These are phyloP conservation scores for Fraxinus velutina DNA, from an alignment of 305 asterid species.

Conservation along the genomic window DNA sequence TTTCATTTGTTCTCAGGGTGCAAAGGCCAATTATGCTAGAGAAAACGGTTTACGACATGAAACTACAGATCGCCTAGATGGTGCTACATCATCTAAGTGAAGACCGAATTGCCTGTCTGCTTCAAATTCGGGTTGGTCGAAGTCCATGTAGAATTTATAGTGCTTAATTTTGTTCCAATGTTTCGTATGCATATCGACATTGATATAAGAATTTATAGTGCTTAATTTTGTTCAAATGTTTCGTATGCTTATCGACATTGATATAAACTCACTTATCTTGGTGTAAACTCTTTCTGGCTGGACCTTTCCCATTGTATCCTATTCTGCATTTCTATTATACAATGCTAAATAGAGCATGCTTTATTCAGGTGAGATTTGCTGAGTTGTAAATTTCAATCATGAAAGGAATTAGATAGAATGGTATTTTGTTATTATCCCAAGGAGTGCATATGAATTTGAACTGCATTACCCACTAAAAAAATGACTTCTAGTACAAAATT, in stretches of 20 bases:
- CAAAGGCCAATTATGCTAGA: slow-evolving; percentile 36
- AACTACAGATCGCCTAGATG: slow-evolving; percentile 18
- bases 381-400: not conserved
- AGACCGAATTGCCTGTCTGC: not conserved
- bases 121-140: not conserved
- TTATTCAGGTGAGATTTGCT: not conserved
- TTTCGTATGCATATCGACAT: not conserved
- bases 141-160: not conserved
- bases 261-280: not conserved
- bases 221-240: not conserved
- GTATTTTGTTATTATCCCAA: not conserved
- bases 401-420: not conserved
- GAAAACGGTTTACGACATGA: slow-evolving; percentile 43
- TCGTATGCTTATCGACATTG: not conserved
- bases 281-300: not conserved
- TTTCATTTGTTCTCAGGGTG: slow-evolving; percentile 45
- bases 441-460: not conserved
- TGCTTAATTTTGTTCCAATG: not conserved
- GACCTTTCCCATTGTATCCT: not conserved
- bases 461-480: not conserved
- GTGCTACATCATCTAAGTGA: slow-evolving; percentile 20
- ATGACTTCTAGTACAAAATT: not conserved
- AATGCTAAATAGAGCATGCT: not conserved
- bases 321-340: not conserved
- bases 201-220: not conserved